Conservation (phyloP, 148 eudicot genomes). For the Dysphania ambrosioides region DNA sequence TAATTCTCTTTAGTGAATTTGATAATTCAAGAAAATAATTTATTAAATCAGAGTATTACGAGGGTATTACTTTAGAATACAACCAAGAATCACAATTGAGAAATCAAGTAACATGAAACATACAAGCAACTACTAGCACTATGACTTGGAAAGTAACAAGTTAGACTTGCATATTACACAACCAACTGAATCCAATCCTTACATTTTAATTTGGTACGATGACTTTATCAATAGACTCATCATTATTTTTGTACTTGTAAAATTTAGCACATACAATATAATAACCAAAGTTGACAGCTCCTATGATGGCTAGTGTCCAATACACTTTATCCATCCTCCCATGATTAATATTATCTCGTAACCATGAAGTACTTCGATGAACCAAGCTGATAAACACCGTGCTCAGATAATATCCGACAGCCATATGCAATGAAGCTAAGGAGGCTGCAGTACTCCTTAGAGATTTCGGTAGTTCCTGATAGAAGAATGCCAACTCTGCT, state of each 20-base stretch:
- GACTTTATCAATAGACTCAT: neutral
- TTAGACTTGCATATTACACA: neutral
- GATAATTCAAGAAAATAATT: too few relatives aligned
- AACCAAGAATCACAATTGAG: too few relatives aligned
- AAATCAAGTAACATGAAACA: neutral
- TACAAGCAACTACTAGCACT: too few relatives aligned
- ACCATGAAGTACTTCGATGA: conserved; percentile 25
- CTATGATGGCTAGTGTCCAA: conserved; percentile 24
- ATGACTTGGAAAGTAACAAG: neutral
- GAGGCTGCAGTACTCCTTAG: conserved; percentile 28
- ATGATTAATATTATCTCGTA: conserved; percentile 29
- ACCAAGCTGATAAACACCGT: conserved; percentile 21
- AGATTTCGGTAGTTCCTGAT: conserved; percentile 31
- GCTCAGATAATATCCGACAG: conserved; percentile 34
- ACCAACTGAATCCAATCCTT: neutral
- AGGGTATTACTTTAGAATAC: too few relatives aligned
- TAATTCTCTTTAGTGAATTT: too few relatives aligned
- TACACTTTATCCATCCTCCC: conserved; percentile 33
- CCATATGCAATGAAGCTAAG: conserved; percentile 24
- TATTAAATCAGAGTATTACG: too few relatives aligned
- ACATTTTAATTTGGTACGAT: neutral
- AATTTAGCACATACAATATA: conserved; percentile 27
- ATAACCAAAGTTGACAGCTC: conserved; percentile 21
- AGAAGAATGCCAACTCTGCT: conserved; percentile 29
- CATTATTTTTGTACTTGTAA: conserved; percentile 19